These are phyloP conservation scores for Phytophthora sp. DNA, from an alignment of 352 stramenopile genomes.

Conservation along the genomic window DNA sequence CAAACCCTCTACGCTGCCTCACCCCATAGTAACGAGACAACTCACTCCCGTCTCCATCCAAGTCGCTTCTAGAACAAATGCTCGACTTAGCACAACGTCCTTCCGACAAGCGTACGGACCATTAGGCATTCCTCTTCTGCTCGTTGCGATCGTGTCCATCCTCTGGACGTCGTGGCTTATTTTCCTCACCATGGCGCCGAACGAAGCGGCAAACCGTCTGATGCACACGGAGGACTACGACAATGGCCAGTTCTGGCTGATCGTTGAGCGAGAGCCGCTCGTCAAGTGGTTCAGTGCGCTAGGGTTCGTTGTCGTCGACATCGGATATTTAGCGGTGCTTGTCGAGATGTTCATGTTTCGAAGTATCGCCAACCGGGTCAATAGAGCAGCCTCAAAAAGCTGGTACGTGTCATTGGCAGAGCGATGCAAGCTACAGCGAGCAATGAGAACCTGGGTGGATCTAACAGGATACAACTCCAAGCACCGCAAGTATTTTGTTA, in stretches of 20 bases:
- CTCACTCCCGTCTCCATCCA: constrained; percentile 2
- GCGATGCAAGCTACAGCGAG: constrained; percentile 5
- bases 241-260: constrained; percentile 41
- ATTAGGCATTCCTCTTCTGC: constrained; percentile 24
- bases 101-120: constrained; percentile 30
- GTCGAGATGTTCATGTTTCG: constrained; percentile 30
- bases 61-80: constrained; percentile 1
- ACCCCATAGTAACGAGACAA: too few species aligned
- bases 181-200: constrained; percentile 30
- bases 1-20: too few species aligned
- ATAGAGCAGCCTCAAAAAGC: constrained; percentile 1
- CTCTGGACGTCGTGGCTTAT: constrained; percentile 38
- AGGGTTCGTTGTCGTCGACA: constrained; percentile 20
- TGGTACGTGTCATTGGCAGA: constrained; percentile 14
- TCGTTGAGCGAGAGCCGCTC: constrained; percentile 19
- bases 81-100: neutral
- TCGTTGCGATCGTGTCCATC: constrained; percentile 21
- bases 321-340: constrained; percentile 21
- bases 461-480: constrained; percentile 26
- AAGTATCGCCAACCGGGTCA: neutral
- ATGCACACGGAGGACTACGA: constrained; percentile 39
- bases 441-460: constrained; percentile 6
- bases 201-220: constrained; percentile 32
- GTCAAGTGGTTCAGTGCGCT: constrained; percentile 18
- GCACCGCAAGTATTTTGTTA: constrained; percentile 24